These are phyloP conservation scores for Stephania cephalantha DNA, from an alignment of 164 flowering plant genomes.

Conservation along the genomic window DNA sequence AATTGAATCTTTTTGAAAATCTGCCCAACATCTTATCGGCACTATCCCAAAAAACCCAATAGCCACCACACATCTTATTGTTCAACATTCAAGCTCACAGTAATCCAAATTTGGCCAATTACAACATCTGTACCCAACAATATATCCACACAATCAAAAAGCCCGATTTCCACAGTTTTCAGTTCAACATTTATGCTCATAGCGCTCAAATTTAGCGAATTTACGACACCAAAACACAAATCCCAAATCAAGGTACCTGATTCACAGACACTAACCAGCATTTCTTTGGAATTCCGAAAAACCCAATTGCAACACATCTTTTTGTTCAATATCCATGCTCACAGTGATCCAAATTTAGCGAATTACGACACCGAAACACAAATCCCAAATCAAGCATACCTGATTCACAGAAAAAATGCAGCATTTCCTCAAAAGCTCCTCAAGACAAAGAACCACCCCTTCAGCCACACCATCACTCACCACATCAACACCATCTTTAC, in stretches of 20 bases:
- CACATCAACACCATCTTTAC: constrained; percentile 22
- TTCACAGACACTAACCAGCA: background rate
- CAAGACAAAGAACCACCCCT: constrained; percentile 64
- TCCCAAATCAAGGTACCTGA: too few relatives aligned
- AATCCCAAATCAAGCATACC: constrained; percentile 31
- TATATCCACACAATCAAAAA: too few relatives aligned
- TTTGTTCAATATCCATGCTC: too few relatives aligned
- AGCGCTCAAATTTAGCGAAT: too few relatives aligned
- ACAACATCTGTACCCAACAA: background rate
- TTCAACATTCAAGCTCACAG: background rate
- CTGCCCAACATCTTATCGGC: background rate
- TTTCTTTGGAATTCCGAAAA: background rate
- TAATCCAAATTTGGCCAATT: background rate
- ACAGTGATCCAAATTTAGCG: too few relatives aligned
- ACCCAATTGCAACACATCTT: too few relatives aligned
- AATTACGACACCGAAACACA: background rate
- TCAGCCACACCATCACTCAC: constrained; percentile 79
- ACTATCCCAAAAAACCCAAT: background rate
- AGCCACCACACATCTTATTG: background rate
- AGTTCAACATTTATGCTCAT: too few relatives aligned
- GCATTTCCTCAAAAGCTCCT: constrained; percentile 73
- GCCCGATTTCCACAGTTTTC: too few relatives aligned
- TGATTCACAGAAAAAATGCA: constrained; percentile 57
- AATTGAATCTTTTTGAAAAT: background rate
- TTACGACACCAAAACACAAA: too few relatives aligned